Conservation (phyloP, 1,139 yeast genomes). For the Geotrichum reessii region DNA sequence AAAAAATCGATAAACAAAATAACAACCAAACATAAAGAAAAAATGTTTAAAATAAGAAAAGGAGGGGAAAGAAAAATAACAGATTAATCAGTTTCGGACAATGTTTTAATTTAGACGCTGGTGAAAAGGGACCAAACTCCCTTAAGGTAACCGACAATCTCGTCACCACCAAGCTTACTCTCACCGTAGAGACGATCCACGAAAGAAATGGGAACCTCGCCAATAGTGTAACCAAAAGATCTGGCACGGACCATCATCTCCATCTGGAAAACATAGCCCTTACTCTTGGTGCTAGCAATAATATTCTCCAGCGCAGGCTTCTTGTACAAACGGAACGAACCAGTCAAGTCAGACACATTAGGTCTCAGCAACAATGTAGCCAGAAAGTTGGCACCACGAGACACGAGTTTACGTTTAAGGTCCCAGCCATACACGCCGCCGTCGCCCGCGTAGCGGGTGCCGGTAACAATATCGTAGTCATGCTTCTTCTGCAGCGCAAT, state of each 20-base stretch:
- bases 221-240: conserved; percentile 62
- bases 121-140: conserved; percentile 71
- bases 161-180: conserved; percentile 76
- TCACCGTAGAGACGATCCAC: conserved; percentile 81
- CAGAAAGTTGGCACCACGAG: conserved; percentile 76
- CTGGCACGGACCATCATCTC: conserved; percentile 86
- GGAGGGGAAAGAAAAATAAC: neutral
- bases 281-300: conserved; percentile 64
- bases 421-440: conserved; percentile 90
- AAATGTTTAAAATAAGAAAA: neutral
- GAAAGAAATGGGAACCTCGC: conserved; percentile 74
- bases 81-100: neutral
- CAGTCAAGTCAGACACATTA: conserved; percentile 69
- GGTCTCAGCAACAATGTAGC: conserved; percentile 72
- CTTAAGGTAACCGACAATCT: conserved; percentile 69
- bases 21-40: neutral
- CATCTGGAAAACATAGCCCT: conserved; percentile 86
- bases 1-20: neutral
- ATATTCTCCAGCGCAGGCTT: conserved; percentile 62
- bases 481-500: conserved; percentile 61
- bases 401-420: conserved; percentile 69
- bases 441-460: conserved; percentile 74
- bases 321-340: conserved; percentile 72
- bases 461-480: conserved; percentile 74
- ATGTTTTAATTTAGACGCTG: conserved; percentile 43